A percentile compares a stretch with the other conserved stretches of the same genome.
Conservation (phyloP, 192 early-diverging fungal species). For the Gryganskiella cystojenkinii region DNA sequence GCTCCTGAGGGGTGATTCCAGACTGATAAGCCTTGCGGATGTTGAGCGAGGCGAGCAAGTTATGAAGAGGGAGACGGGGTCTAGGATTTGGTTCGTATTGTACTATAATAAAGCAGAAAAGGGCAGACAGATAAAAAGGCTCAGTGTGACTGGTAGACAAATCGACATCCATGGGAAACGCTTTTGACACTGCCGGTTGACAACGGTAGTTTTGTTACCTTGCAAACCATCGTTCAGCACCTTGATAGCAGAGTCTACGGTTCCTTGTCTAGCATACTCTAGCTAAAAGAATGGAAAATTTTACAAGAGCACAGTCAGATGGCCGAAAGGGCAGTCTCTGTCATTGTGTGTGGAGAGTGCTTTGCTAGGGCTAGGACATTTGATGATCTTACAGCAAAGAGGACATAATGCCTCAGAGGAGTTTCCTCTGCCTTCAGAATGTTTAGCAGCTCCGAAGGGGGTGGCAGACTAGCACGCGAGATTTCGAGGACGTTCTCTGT, state of each 20-base stretch:
- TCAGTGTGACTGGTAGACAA: too few species aligned
- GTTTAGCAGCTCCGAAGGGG: slow-evolving; percentile 71
- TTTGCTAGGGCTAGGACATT: neutral
- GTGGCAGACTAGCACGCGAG: slow-evolving; percentile 66
- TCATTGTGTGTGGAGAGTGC: too few species aligned
- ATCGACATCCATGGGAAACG: too few species aligned
- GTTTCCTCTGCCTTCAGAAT: slow-evolving; percentile 76
- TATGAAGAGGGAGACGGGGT: slow-evolving; percentile 75
- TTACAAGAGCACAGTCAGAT: neutral
- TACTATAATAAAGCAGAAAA: slow-evolving; percentile 5
- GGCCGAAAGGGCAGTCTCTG: too few species aligned
- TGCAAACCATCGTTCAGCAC: slow-evolving; percentile 67
- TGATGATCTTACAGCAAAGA: slow-evolving; percentile 68
- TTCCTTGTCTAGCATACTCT: slow-evolving; percentile 79
- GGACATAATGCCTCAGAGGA: slow-evolving; percentile 71
- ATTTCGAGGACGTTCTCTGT: slow-evolving; percentile 80
- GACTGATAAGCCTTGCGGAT: slow-evolving; percentile 72
- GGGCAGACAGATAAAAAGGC: too few species aligned
- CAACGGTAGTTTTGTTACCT: too few species aligned
- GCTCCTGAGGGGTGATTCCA: slow-evolving; percentile 40
- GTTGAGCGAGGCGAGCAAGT: slow-evolving; percentile 77
- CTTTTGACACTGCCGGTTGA: too few species aligned
- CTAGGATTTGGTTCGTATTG: slow-evolving; percentile 55
- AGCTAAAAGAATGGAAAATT: slow-evolving; percentile 51
- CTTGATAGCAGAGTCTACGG: slow-evolving; percentile 66